Evolutionary conservation across 2,329 filamentous ascomycete species (phyloP).

Genomic region (Aspergillus sp.): DNA sequence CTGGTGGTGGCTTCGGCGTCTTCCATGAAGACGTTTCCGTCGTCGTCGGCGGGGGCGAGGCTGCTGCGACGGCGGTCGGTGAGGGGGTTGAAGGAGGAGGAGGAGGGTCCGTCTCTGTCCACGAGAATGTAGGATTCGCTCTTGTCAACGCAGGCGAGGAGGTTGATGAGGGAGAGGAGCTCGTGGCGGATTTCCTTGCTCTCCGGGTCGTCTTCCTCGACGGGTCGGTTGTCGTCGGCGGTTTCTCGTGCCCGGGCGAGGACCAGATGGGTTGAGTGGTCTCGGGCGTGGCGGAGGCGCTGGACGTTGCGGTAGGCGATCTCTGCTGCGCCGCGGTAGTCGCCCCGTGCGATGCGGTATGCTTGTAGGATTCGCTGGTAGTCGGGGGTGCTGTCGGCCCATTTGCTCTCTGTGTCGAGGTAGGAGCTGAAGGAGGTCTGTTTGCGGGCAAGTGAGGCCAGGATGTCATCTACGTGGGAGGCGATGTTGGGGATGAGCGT

Average conservation of each 20-base stretch:
- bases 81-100: constrained; percentile 10
- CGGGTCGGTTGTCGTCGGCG: constrained; percentile 28
- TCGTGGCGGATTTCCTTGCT: constrained; percentile 63
- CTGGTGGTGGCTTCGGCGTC: constrained; percentile 27
- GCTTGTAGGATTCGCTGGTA: constrained; percentile 91
- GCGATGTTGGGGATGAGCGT: constrained; percentile 64
- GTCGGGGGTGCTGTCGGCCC: constrained; percentile 54
- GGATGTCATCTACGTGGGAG: constrained; percentile 75
- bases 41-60: constrained; percentile 38
- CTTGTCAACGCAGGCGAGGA: constrained; percentile 78
- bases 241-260: constrained; percentile 41
- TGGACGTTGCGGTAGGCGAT: constrained; percentile 60
- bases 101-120: constrained; percentile 33
- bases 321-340: constrained; percentile 77
- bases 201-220: constrained; percentile 48
- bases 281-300: constrained; percentile 47
- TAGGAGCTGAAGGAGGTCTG: constrained; percentile 61
- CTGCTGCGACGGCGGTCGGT: constrained; percentile 49
- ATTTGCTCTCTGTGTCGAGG: constrained; percentile 40
- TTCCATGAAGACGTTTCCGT: constrained; percentile 44
- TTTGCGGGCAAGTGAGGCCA: constrained; percentile 70
- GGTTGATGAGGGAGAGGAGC: constrained; percentile 91
- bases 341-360: constrained; percentile 79
- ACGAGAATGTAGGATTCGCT: constrained; percentile 75
- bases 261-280: constrained; percentile 37